Percentiles rank a stretch among this genome's conserved stretches.
Conservation (phyloP, 352 stramenopile genomes). For the Pythium pyrilobum region DNA sequence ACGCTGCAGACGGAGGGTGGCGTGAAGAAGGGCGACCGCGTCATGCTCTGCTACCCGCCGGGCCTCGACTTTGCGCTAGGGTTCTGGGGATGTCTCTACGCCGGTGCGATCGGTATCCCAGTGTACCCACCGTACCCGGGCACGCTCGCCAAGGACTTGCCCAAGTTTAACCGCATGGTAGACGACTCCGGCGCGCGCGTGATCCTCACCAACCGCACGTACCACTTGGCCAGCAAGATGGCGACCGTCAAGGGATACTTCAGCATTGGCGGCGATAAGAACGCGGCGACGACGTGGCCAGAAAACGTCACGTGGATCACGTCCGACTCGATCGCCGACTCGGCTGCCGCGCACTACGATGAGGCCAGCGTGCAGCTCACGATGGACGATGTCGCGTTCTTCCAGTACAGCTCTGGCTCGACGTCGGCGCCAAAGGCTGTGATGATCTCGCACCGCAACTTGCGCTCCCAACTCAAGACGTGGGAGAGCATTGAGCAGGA, state of each 20-base stretch:
- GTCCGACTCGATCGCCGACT: conserved; percentile 55
- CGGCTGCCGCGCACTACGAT: conserved; percentile 43
- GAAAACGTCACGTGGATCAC: conserved; percentile 66
- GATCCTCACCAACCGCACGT: conserved; percentile 71
- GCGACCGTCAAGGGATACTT: conserved; percentile 77
- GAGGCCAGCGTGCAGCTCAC: conserved; percentile 35
- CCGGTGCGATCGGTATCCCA: conserved; percentile 60
- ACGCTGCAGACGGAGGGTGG: conserved; percentile 44
- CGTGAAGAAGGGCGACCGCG: conserved; percentile 57
- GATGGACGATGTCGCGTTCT: conserved; percentile 67
- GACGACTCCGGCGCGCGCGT: conserved; percentile 56
- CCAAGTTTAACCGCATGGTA: conserved; percentile 76
- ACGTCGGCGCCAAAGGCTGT: conserved; percentile 78
- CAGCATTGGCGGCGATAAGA: conserved; percentile 43
- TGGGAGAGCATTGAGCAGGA: conserved; percentile 57
- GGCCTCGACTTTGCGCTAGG: conserved; percentile 69
- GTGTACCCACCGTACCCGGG: conserved; percentile 75
- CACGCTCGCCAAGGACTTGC: conserved; percentile 67
- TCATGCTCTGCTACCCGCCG: conserved; percentile 74
- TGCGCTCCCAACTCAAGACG: conserved; percentile 66
- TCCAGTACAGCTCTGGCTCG: conserved; percentile 81
- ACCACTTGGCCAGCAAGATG: conserved; percentile 77
- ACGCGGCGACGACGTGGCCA: conserved; percentile 48
- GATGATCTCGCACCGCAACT: conserved; percentile 81
- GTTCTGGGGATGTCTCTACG: conserved; percentile 80